Evolutionary conservation across 73 alveolate species (phyloP).

Genomic region (Tetrahymena elliotti): DNA sequence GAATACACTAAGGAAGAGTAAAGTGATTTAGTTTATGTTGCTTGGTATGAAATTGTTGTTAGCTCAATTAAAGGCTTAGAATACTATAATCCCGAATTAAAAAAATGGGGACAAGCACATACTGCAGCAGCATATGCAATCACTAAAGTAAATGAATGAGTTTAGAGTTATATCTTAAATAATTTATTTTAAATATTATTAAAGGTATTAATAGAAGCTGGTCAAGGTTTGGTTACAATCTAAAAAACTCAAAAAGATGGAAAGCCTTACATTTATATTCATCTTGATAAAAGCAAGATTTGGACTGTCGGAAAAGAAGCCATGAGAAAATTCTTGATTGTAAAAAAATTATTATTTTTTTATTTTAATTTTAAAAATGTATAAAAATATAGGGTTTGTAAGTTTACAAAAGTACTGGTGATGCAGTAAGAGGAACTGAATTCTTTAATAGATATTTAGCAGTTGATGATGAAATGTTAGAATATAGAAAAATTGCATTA

Average conservation of each 20-base stretch:
- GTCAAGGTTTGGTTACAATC: slow-evolving; percentile 24
- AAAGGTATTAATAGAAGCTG: slow-evolving; percentile 42
- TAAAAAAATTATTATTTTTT: neutral
- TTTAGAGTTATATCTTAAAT: no score
- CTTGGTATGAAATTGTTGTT: slow-evolving; percentile 56
- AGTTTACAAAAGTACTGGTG: neutral
- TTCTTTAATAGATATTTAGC: neutral
- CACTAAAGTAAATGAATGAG: slow-evolving; percentile 28
- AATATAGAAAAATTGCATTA: neutral
- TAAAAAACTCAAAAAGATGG: slow-evolving; percentile 47
- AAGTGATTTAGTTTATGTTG: slow-evolving; percentile 54
- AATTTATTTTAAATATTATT: no score
- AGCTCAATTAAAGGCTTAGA: slow-evolving; percentile 57
- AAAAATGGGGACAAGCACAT: slow-evolving; percentile 80
- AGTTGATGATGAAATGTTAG: neutral
- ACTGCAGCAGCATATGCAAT: slow-evolving; percentile 60
- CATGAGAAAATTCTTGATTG: slow-evolving; percentile 10
- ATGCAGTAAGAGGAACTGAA: neutral
- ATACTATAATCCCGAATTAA: slow-evolving; percentile 47
- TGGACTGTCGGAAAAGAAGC: slow-evolving; percentile 54
- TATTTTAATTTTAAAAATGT: neutral
- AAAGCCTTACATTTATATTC: slow-evolving; percentile 52
- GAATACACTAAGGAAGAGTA: slow-evolving; percentile 34
- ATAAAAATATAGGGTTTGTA: neutral
- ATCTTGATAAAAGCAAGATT: slow-evolving; percentile 48